Conservation (phyloP, 441 rosid species). For the Manihot esculenta region DNA sequence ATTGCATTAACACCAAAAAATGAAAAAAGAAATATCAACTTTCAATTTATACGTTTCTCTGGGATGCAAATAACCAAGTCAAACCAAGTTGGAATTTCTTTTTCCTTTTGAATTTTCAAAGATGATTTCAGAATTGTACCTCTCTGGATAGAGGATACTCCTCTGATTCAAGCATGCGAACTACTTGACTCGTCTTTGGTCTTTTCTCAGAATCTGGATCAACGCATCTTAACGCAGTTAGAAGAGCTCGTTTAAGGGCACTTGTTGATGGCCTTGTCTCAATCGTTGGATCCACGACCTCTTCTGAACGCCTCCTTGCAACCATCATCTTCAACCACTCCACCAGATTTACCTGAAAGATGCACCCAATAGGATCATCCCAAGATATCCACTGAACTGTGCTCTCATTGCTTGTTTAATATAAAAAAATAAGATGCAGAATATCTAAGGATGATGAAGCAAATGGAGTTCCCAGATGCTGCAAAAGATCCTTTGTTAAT, state of each 20-base stretch:
- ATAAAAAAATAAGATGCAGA: conserved; percentile 3
- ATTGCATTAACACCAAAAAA: background rate
- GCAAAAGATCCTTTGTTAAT: background rate
- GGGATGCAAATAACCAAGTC: background rate
- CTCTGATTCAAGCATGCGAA: conserved; percentile 95
- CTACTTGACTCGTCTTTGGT: conserved; percentile 94
- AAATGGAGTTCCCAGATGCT: background rate
- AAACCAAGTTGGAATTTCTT: background rate
- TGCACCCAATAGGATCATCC: conserved; percentile 15
- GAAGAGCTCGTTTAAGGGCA: conserved; percentile 74
- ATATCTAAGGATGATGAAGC: conserved; percentile 9
- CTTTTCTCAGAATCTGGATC: conserved; percentile 89
- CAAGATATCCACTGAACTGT: background rate
- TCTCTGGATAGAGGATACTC: conserved; percentile 89
- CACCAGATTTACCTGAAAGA: conserved; percentile 78
- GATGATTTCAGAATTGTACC: conserved; percentile 41
- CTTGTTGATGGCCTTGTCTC: conserved; percentile 72
- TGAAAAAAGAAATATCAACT: background rate
- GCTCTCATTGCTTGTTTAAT: background rate
- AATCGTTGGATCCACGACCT: conserved; percentile 75
- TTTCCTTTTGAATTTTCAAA: background rate
- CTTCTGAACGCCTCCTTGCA: conserved; percentile 66
- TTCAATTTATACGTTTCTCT: background rate
- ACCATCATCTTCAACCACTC: conserved; percentile 99
- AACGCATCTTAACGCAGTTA: conserved; percentile 88